Conservation (phyloP, 2,329 filamentous ascomycete species). For the Zalaria obscura region DNA sequence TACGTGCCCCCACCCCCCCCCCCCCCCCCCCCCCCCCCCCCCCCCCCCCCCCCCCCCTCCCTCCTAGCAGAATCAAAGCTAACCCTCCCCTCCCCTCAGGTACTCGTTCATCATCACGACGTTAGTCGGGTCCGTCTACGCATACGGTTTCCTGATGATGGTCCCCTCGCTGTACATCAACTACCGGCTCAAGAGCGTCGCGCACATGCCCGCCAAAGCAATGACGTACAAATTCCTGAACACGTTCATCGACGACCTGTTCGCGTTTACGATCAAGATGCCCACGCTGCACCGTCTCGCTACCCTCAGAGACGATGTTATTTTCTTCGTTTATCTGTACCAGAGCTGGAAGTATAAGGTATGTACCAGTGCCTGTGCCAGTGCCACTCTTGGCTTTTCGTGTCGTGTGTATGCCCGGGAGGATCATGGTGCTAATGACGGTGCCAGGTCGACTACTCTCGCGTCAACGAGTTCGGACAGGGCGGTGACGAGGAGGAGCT, state of each 20-base stretch:
- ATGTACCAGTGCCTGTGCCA: too few relatives aligned
- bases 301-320: conserved; percentile 86
- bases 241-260: conserved; percentile 97
- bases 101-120: conserved; percentile 81
- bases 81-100: neutral
- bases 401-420: too few relatives aligned
- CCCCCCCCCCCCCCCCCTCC: neutral
- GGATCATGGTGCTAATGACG: neutral
- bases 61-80: neutral
- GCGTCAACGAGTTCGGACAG: conserved; percentile 96
- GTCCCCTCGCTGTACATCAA: conserved; percentile 96
- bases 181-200: conserved; percentile 80
- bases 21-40: too few relatives aligned
- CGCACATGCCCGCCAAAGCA: conserved; percentile 90
- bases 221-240: conserved; percentile 99
- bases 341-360: conserved; percentile 78
- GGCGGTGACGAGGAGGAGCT: conserved; percentile 78
- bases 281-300: conserved; percentile 82
- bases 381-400: too few relatives aligned
- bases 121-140: conserved; percentile 89
- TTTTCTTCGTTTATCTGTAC: conserved; percentile 97
- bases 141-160: conserved; percentile 99
- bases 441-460: conserved; percentile 56
- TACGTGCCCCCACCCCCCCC: conserved; percentile 37
- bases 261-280: conserved; percentile 99